Percentiles rank a stretch among this genome's conserved stretches.
These are phyloP conservation scores for Agrocybe praecox DNA, from an alignment of 768 basidiomycete genomes.

Conservation along the genomic window DNA sequence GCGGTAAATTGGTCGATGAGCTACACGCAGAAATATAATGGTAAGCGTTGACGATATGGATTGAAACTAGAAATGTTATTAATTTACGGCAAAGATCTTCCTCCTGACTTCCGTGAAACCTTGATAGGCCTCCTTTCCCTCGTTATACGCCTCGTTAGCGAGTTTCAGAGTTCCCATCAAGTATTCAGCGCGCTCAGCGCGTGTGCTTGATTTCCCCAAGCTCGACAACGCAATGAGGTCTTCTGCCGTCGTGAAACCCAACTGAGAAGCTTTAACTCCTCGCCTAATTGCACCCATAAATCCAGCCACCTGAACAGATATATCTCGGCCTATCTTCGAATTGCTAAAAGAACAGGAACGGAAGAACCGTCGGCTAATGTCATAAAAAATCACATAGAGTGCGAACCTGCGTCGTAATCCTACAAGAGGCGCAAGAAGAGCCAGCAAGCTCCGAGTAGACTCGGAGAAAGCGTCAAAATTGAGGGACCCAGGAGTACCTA, in stretches of 20 bases:
- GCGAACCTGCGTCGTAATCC: constrained; percentile 9
- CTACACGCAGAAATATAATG: not conserved
- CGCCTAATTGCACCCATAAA: constrained; percentile 11
- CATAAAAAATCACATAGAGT: not conserved
- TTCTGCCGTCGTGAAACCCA: constrained; percentile 16
- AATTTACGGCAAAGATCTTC: constrained; percentile 11
- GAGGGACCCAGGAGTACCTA: constrained; percentile 16
- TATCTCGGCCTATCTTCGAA: not conserved
- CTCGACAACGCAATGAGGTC: constrained; percentile 14
- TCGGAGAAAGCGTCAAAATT: constrained; percentile 16
- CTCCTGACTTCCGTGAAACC: constrained; percentile 12
- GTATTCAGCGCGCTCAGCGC: constrained; percentile 12
- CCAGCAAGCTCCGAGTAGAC: constrained; percentile 13
- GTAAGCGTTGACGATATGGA: not conserved
- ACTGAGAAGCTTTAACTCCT: constrained; percentile 15
- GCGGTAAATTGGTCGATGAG: constrained; percentile 5
- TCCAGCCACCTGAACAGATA: constrained; percentile 7
- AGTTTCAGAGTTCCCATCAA: constrained; percentile 16
- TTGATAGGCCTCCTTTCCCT: constrained; percentile 14
- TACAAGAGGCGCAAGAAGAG: constrained; percentile 11
- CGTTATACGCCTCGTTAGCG: constrained; percentile 13
- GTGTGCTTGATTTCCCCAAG: constrained; percentile 10
- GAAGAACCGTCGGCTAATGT: not conserved
- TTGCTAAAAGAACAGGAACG: not conserved
- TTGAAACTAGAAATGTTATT: not conserved